phyloP scores from a whole-genome alignment of 2,329 filamentous ascomycete genomes.

The Tolypocladium pustulatum region DNA sequence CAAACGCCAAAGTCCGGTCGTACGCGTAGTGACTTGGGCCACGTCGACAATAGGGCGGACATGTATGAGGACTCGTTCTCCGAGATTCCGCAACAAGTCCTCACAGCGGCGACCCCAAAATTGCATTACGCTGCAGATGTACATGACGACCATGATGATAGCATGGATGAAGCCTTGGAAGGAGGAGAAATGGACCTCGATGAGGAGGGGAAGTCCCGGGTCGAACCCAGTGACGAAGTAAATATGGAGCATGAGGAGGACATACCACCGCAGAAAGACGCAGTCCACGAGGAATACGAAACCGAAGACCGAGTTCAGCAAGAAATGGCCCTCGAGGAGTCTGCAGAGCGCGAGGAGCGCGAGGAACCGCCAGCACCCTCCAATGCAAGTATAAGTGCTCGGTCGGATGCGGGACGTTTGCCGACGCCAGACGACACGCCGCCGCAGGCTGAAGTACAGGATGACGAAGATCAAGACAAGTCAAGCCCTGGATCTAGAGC shows the following conservation, averaged over 20 bases:
- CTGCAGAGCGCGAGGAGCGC: slow-evolving; percentile 5
- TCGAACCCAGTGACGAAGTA: background rate
- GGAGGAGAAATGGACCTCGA: slow-evolving; percentile 4
- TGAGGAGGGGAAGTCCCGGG: slow-evolving; percentile 3
- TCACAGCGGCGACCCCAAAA: slow-evolving; percentile 37
- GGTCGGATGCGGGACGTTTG: slow-evolving; percentile 31
- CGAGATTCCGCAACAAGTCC: slow-evolving; percentile 40
- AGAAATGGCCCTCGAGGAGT: background rate
- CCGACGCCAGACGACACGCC: slow-evolving; percentile 44
- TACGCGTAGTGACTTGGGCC: slow-evolving; percentile 3
- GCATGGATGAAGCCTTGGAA: background rate
- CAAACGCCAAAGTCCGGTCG: slow-evolving; percentile 2
- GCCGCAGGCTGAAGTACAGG: slow-evolving; percentile 20
- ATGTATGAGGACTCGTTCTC: slow-evolving; percentile 47
- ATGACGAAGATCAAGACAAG: slow-evolving; percentile 10
- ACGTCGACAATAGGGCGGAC: slow-evolving; percentile 17
- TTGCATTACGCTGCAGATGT: slow-evolving; percentile 8
- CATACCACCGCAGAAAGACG: slow-evolving; percentile 1
- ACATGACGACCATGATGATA: slow-evolving; percentile 5
- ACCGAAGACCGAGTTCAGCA: background rate
- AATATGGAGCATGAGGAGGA: slow-evolving; percentile 1
- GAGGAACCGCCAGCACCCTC: slow-evolving; percentile 10
- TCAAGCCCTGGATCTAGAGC: background rate
- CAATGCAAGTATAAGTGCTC: slow-evolving; percentile 21
- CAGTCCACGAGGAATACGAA: slow-evolving; percentile 4